phyloP scores from a whole-genome alignment of 2,329 filamentous ascomycete genomes.

The Apiospora koreana region DNA sequence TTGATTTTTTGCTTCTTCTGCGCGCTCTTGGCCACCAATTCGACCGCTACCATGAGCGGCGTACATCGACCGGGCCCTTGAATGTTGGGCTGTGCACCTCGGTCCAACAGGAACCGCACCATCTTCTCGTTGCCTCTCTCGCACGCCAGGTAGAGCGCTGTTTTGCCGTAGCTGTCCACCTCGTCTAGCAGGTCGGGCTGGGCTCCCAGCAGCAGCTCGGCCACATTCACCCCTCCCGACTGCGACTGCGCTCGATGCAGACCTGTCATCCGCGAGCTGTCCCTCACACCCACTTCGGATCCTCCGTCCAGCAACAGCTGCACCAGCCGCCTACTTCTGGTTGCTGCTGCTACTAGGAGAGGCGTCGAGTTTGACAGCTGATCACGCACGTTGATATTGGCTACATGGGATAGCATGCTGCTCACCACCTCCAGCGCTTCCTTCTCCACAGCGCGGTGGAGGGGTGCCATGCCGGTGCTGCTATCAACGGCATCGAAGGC shows the following conservation, averaged over 20 bases:
- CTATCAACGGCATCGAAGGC: slow-evolving; percentile 26
- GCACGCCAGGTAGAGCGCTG: slow-evolving; percentile 26
- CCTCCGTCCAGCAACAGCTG: slow-evolving; percentile 28
- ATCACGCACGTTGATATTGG: slow-evolving; percentile 24
- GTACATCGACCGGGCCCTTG: slow-evolving; percentile 23
- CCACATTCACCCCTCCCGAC: slow-evolving; percentile 25
- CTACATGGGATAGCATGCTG: slow-evolving; percentile 26
- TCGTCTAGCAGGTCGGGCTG: slow-evolving; percentile 16
- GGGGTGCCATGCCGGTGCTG: slow-evolving; percentile 23
- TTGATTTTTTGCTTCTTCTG: slow-evolving; percentile 26
- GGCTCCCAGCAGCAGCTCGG: slow-evolving; percentile 26
- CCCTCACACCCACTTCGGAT: slow-evolving; percentile 27
- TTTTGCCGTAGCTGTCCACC: slow-evolving; percentile 27
- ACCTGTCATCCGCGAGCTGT: slow-evolving; percentile 25
- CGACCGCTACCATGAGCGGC: slow-evolving; percentile 28
- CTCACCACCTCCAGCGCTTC: slow-evolving; percentile 27
- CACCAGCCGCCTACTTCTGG: slow-evolving; percentile 28
- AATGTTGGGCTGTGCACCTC: slow-evolving; percentile 27
- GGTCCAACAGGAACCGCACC: slow-evolving; percentile 25
- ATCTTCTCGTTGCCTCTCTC: slow-evolving; percentile 28
- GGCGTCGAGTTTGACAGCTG: slow-evolving; percentile 24
- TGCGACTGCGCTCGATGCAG: slow-evolving; percentile 30
- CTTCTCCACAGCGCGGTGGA: slow-evolving; percentile 26
- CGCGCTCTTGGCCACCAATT: slow-evolving; percentile 22
- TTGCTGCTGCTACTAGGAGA: slow-evolving; percentile 33